Evolutionary conservation across 1,139 yeast species (phyloP).

Genomic region (Eremothecium gossypii): DNA sequence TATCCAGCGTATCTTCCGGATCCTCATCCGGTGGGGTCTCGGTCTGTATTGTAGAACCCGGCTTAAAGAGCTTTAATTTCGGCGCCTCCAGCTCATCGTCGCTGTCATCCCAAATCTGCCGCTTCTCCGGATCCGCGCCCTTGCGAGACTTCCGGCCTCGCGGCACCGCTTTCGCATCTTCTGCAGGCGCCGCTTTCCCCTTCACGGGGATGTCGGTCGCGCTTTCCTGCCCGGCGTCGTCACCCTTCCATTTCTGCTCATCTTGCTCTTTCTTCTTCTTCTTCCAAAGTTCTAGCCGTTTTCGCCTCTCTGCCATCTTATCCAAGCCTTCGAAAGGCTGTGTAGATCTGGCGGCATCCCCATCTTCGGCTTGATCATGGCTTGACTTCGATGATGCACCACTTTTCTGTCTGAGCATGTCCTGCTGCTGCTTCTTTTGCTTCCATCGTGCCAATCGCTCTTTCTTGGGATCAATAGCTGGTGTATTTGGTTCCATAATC

Average conservation of each 20-base stretch:
- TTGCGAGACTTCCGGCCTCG: no score
- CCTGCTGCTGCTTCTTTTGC: slow-evolving; percentile 31
- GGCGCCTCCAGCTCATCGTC: slow-evolving; percentile 23
- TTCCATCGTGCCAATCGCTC: slow-evolving; percentile 37
- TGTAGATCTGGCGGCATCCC: slow-evolving; percentile 8
- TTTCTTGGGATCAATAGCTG: slow-evolving; percentile 4
- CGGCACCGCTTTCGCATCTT: no score
- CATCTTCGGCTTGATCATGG: slow-evolving; percentile 15
- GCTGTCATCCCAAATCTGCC: slow-evolving; percentile 21
- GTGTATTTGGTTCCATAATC: no score
- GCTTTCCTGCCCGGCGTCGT: background rate
- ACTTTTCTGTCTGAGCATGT: slow-evolving; percentile 13
- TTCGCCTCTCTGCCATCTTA: slow-evolving; percentile 16
- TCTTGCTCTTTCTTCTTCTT: slow-evolving; percentile 14
- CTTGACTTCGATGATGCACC: slow-evolving; percentile 32
- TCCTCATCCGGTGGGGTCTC: slow-evolving; percentile 1
- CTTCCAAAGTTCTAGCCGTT: slow-evolving; percentile 36
- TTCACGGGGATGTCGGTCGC: background rate
- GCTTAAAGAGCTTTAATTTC: slow-evolving; percentile 14
- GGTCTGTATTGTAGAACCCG: background rate
- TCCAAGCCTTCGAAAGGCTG: slow-evolving; percentile 8
- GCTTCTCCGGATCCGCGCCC: slow-evolving; percentile 1
- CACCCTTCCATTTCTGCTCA: background rate
- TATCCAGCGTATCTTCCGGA: slow-evolving; percentile 25
- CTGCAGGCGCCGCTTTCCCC: background rate